These are phyloP conservation scores for Bocquillonia castaneifolia DNA, from an alignment of 441 rosid species.

Conservation along the genomic window DNA sequence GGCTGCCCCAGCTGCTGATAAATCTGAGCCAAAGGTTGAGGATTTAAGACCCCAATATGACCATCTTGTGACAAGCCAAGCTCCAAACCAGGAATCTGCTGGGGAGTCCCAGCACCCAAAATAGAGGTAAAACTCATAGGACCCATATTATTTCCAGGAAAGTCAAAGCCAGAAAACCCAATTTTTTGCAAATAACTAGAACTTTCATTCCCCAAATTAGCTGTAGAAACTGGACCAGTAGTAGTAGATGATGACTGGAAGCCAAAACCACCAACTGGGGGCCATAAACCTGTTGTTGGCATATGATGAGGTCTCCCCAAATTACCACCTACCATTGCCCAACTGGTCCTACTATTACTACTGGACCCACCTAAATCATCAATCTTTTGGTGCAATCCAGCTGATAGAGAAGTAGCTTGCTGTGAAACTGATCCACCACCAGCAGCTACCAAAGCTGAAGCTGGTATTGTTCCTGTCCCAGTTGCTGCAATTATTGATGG, in stretches of 20 bases:
- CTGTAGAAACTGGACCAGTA: slow-evolving; percentile 35
- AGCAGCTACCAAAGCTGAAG: slow-evolving; percentile 73
- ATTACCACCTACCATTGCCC: slow-evolving; percentile 62
- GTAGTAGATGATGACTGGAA: slow-evolving; percentile 39
- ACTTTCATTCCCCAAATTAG: slow-evolving; percentile 49
- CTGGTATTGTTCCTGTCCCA: slow-evolving; percentile 88
- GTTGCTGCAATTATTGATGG: slow-evolving; percentile 89
- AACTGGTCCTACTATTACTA: slow-evolving; percentile 47
- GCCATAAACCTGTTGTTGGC: slow-evolving; percentile 61
- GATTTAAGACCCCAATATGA: slow-evolving; percentile 72
- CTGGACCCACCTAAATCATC: slow-evolving; percentile 62
- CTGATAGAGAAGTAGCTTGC: slow-evolving; percentile 50
- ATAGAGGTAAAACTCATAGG: slow-evolving; percentile 74
- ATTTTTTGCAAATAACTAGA: slow-evolving; percentile 52
- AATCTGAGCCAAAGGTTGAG: slow-evolving; percentile 68
- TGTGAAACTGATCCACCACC: slow-evolving; percentile 57
- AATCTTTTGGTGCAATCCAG: slow-evolving; percentile 64
- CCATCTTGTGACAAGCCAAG: slow-evolving; percentile 91
- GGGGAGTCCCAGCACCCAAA: slow-evolving; percentile 40
- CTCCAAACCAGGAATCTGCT: slow-evolving; percentile 84
- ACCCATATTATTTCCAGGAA: slow-evolving; percentile 49
- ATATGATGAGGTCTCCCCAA: slow-evolving; percentile 59
- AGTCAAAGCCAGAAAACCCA: slow-evolving; percentile 75
- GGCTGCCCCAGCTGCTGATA: slow-evolving; percentile 91
- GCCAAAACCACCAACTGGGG: slow-evolving; percentile 59